Conservation (phyloP, 2,329 filamentous ascomycete genomes). For the Monilinia laxa region DNA sequence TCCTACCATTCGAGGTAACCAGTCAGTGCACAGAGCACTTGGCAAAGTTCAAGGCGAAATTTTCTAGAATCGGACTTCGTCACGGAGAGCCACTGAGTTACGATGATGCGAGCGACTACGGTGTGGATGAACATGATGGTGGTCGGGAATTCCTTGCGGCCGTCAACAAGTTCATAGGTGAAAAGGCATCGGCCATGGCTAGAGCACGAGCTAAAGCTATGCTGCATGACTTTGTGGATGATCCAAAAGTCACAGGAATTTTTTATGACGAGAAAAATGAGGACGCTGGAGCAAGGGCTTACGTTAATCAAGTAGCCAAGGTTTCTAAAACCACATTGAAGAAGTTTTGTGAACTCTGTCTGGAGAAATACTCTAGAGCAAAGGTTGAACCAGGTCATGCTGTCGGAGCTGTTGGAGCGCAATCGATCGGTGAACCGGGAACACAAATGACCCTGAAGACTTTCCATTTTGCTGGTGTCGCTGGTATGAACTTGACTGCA, state of each 20-base stretch:
- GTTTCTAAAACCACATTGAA: conserved; percentile 72
- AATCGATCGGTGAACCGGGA: conserved; percentile 96
- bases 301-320: conserved; percentile 63
- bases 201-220: conserved; percentile 53
- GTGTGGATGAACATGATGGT: conserved; percentile 77
- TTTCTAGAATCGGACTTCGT: conserved; percentile 61
- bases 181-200: conserved; percentile 60
- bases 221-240: conserved; percentile 47
- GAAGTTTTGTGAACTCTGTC: conserved; percentile 76
- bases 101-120: conserved; percentile 65
- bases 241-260: conserved; percentile 36
- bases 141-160: conserved; percentile 78
- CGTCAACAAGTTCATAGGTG: conserved; percentile 71
- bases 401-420: conserved; percentile 92
- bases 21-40: conserved; percentile 67
- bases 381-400: conserved; percentile 93
- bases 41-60: conserved; percentile 63
- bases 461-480: conserved; percentile 99
- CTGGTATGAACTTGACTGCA: conserved; percentile 98
- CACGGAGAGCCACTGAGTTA: conserved; percentile 64
- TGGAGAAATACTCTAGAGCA: conserved; percentile 87
- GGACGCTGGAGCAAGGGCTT: conserved; percentile 26
- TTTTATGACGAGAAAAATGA: conserved; percentile 38
- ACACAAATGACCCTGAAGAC: conserved; percentile 99
- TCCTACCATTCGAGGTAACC: conserved; percentile 73